Conservation (phyloP, 2,329 filamentous ascomycete genomes). For the Cladobotryum mycophilum region DNA sequence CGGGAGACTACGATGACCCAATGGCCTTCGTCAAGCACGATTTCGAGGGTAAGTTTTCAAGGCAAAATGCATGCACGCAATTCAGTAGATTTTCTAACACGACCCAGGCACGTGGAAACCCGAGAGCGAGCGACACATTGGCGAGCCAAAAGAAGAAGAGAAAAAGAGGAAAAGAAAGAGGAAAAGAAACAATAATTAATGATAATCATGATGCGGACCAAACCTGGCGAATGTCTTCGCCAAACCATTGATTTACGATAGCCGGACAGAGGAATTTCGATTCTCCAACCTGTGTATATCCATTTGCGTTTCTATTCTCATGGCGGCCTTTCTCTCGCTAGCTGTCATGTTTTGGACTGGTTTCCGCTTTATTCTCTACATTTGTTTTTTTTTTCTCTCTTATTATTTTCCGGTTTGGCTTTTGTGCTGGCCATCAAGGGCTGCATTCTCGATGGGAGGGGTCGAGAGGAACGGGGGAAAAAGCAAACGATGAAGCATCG, state of each 20-base stretch:
- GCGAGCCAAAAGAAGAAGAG: constrained; percentile 32
- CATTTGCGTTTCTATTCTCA: background rate
- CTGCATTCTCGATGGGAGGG: background rate
- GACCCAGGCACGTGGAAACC: constrained; percentile 67
- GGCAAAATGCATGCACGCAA: constrained; percentile 14
- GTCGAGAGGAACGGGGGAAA: background rate
- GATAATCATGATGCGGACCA: background rate
- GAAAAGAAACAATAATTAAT: background rate
- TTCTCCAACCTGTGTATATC: constrained; percentile 1
- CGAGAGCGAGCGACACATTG: constrained; percentile 64
- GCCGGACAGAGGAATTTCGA: background rate
- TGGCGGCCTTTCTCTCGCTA: background rate
- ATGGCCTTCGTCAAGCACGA: constrained; percentile 98
- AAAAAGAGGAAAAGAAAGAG: constrained; percentile 3
- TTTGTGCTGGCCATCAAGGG: background rate
- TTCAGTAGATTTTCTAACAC: background rate
- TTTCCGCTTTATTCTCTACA: background rate
- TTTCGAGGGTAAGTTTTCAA: constrained; percentile 68
- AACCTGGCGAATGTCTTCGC: background rate
- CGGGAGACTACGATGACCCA: constrained; percentile 79
- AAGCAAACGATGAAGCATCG: constrained; percentile 7
- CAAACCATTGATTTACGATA: background rate
- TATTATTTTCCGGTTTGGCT: background rate
- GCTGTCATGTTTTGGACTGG: background rate
- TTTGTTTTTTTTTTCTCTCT: background rate